phyloP scores from a whole-genome alignment of 345 rosid species.

The Salix koriyanagi region DNA sequence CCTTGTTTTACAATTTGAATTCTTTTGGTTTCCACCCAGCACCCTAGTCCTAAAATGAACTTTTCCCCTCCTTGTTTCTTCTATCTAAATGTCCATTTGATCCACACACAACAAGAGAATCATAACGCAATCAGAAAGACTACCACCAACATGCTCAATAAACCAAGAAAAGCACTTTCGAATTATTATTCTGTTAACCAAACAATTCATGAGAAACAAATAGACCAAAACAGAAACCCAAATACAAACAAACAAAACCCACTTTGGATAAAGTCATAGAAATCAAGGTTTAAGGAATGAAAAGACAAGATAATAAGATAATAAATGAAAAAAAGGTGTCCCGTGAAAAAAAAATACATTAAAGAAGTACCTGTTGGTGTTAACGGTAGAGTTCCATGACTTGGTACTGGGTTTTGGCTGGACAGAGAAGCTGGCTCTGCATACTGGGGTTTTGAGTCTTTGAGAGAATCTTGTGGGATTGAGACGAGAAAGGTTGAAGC shows the following conservation, averaged over 20 bases:
- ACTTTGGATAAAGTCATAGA: not conserved
- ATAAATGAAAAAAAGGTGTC: constrained; percentile 5
- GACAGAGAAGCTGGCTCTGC: constrained; percentile 43
- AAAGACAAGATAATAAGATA: not conserved
- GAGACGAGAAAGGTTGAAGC: constrained; percentile 19
- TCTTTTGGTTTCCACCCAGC: not conserved
- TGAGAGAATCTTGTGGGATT: constrained; percentile 28
- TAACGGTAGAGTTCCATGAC: constrained; percentile 39
- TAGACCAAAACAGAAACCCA: not conserved
- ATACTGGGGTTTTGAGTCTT: constrained; percentile 26
- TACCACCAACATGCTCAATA: not conserved
- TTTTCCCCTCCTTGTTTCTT: not conserved
- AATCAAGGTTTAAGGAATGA: not conserved
- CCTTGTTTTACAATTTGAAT: not conserved
- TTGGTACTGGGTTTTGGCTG: constrained; percentile 36
- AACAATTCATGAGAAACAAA: not conserved
- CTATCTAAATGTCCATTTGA: not conserved
- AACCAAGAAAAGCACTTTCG: not conserved
- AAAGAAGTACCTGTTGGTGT: constrained; percentile 34
- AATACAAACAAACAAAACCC: not conserved
- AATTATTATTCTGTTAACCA: not conserved
- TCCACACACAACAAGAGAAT: not conserved
- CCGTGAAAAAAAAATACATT: not conserved
- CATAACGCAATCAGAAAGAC: not conserved
- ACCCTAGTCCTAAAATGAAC: not conserved